A percentile compares a stretch with the other conserved stretches of the same genome.
phyloP scores from a whole-genome alignment of 148 eudicot species.

The Amaranthus palmeri region DNA sequence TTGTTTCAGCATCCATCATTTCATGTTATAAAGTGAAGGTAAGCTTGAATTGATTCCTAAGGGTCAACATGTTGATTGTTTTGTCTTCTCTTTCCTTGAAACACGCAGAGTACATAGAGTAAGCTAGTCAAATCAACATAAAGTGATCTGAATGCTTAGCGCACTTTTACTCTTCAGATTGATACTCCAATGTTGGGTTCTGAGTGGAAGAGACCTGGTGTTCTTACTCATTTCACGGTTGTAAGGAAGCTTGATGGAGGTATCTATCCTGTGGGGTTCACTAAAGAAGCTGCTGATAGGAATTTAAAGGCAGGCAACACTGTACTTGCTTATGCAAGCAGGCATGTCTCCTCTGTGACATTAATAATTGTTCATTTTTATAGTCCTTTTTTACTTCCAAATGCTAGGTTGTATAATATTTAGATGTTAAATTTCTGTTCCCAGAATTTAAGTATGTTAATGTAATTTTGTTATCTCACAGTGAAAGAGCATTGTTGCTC shows the following conservation, averaged over 20 bases:
- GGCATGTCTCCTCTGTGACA: constrained; percentile 32
- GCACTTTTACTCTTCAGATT: constrained; percentile 48
- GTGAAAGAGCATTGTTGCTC: constrained; percentile 84
- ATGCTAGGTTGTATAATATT: background rate
- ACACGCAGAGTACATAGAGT: too few relatives aligned
- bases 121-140: background rate
- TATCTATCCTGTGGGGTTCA: constrained; percentile 76
- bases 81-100: background rate
- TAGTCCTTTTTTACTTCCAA: background rate
- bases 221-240: constrained; percentile 86
- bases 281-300: constrained; percentile 57
- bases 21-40: constrained; percentile 90
- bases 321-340: constrained; percentile 63
- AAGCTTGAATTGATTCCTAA: constrained; percentile 12
- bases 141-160: background rate
- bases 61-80: background rate
- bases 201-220: constrained; percentile 77
- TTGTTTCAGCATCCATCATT: constrained; percentile 86
- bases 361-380: background rate
- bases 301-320: constrained; percentile 66
- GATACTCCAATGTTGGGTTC: constrained; percentile 77
- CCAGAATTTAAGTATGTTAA: background rate
- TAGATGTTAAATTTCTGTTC: background rate
- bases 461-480: constrained; percentile 30
- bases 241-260: constrained; percentile 87